Conservation (phyloP, 495 filamentous ascomycete species). For the Annulohypoxylon maeteangense region DNA sequence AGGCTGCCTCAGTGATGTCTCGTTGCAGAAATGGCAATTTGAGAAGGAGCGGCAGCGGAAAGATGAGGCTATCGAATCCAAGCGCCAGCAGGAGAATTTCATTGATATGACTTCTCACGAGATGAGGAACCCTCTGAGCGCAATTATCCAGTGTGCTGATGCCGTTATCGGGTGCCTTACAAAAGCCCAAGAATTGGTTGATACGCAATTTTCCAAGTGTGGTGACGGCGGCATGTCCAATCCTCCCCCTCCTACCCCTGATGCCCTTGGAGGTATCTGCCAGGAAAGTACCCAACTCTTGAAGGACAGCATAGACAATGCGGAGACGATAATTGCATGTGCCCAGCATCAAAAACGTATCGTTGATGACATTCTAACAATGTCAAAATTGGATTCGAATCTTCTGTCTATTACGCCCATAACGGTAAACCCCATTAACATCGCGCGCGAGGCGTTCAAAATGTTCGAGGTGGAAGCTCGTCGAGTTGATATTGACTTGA, state of each 20-base stretch:
- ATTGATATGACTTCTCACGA: slow-evolving; percentile 91
- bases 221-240: not conserved
- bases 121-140: slow-evolving; percentile 84
- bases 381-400: slow-evolving; percentile 87
- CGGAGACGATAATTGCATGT: slow-evolving; percentile 85
- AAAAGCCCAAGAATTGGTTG: slow-evolving; percentile 41
- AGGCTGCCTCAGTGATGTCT: slow-evolving; percentile 68
- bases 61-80: slow-evolving; percentile 71
- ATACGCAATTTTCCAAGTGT: slow-evolving; percentile 10
- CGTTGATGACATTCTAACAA: slow-evolving; percentile 83
- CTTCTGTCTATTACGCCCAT: slow-evolving; percentile 80
- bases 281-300: slow-evolving; percentile 54
- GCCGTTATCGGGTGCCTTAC: slow-evolving; percentile 72
- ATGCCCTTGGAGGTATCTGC: slow-evolving; percentile 9
- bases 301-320: slow-evolving; percentile 75
- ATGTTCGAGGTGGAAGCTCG: slow-evolving; percentile 85
- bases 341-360: slow-evolving; percentile 82
- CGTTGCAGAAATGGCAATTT: slow-evolving; percentile 70
- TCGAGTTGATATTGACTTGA: slow-evolving; percentile 73
- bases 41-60: slow-evolving; percentile 69
- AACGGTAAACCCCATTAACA: slow-evolving; percentile 73
- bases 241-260: not conserved
- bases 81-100: slow-evolving; percentile 81
- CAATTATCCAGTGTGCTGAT: slow-evolving; percentile 83
- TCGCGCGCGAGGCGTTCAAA: slow-evolving; percentile 74